Conservation (phyloP, 2,329 filamentous ascomycete species). For the Cercospora citrullina region DNA sequence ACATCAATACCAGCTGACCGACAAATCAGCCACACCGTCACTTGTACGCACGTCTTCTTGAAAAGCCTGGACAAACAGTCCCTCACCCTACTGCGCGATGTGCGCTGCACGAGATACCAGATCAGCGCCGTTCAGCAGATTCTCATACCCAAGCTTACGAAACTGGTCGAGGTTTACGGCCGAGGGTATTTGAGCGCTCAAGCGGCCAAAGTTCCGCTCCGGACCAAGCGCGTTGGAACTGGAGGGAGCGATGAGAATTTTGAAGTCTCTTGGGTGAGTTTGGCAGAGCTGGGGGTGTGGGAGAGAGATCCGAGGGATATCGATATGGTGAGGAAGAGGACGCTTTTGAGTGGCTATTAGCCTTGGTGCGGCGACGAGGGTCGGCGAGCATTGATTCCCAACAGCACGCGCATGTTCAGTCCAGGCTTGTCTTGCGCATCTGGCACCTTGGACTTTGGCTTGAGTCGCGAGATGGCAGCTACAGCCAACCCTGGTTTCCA, state of each 20-base stretch:
- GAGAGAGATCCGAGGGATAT: constrained; percentile 15
- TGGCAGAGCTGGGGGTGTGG: constrained; percentile 5
- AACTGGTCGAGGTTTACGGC: not conserved
- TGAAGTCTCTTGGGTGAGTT: constrained; percentile 7
- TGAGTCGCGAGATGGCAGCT: not conserved
- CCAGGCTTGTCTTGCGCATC: not conserved
- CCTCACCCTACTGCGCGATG: not conserved
- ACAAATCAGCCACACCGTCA: constrained; percentile 5
- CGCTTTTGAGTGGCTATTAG: constrained; percentile 12
- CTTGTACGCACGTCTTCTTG: not conserved
- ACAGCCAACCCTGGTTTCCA: not conserved
- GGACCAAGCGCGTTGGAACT: constrained; percentile 8
- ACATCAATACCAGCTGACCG: not conserved
- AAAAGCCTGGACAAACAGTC: constrained; percentile 2
- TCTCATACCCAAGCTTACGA: constrained; percentile 4
- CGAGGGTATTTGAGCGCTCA: not conserved
- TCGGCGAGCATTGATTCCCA: not conserved
- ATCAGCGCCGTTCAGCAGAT: constrained; percentile 11
- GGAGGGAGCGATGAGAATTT: constrained; percentile 2
- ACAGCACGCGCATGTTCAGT: not conserved
- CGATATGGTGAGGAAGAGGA: constrained; percentile 11
- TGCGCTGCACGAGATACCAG: constrained; percentile 1
- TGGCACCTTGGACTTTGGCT: not conserved
- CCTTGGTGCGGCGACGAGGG: not conserved
- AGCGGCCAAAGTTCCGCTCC: constrained; percentile 6